phyloP scores from a whole-genome alignment of 257 asterid genomes.

The Ajuga chamaepitys region DNA sequence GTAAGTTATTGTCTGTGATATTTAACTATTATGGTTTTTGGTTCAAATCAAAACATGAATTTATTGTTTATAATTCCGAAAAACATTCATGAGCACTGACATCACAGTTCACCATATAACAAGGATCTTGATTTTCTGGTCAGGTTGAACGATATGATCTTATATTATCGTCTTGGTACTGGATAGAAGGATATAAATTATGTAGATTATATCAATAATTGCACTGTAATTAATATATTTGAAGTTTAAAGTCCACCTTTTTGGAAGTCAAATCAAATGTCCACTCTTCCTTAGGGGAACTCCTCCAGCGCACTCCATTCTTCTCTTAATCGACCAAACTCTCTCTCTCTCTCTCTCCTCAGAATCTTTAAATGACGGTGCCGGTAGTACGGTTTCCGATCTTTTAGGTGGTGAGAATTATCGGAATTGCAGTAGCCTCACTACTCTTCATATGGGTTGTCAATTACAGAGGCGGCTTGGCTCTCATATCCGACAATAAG shows the following conservation, averaged over 20 bases:
- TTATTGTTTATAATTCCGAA: background rate
- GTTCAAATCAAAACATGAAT: background rate
- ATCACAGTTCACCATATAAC: background rate
- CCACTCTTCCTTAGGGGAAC: background rate
- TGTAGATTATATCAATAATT: background rate
- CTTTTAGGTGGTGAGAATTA: constrained; percentile 42
- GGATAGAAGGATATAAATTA: background rate
- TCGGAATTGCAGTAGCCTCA: constrained; percentile 46
- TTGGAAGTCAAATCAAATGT: too few species aligned
- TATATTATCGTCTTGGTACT: background rate
- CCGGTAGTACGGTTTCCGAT: constrained; percentile 69
- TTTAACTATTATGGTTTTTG: background rate
- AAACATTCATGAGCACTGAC: background rate
- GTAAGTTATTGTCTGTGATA: background rate
- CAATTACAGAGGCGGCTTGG: constrained; percentile 85
- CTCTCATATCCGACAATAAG: constrained; percentile 67
- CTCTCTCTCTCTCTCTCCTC: background rate
- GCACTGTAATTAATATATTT: background rate
- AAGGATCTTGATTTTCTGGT: background rate
- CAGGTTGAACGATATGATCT: background rate
- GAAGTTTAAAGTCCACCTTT: background rate
- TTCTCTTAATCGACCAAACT: background rate
- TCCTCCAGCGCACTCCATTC: background rate
- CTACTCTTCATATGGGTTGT: constrained; percentile 50
- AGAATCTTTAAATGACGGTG: constrained; percentile 41